Percentiles rank a stretch among this genome's conserved stretches.
Conservation (phyloP, 805 yeast genomes). For the Kregervanrija pseudodelftensis region DNA sequence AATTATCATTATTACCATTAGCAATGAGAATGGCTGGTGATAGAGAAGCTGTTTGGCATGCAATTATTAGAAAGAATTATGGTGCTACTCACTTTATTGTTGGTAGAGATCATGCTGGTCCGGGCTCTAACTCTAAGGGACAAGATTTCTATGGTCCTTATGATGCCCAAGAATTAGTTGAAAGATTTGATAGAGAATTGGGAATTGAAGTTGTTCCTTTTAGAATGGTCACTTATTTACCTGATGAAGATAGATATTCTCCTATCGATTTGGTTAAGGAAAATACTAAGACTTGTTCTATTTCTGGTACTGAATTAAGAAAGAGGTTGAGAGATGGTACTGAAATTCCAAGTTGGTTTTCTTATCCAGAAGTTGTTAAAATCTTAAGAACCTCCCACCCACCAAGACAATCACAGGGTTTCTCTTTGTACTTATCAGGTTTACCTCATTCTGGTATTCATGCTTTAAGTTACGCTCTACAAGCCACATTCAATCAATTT, state of each 20-base stretch:
- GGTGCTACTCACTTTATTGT: slow-evolving; percentile 97
- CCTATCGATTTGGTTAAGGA: slow-evolving; percentile 88
- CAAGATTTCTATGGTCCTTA: slow-evolving; percentile 95
- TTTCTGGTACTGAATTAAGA: slow-evolving; percentile 90
- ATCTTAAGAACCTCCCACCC: slow-evolving; percentile 90
- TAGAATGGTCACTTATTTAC: slow-evolving; percentile 93
- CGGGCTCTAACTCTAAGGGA: slow-evolving; percentile 82
- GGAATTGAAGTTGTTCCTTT: slow-evolving; percentile 90
- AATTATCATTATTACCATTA: slow-evolving; percentile 77
- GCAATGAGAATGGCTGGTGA: slow-evolving; percentile 99
- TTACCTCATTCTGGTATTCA: slow-evolving; percentile 52
- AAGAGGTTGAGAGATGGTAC: slow-evolving; percentile 79
- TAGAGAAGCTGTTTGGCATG: slow-evolving; percentile 98
- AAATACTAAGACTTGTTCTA: slow-evolving; percentile 72
- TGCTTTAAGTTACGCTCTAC: slow-evolving; percentile 73
- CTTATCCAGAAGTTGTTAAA: slow-evolving; percentile 91
- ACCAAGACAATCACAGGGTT: slow-evolving; percentile 85
- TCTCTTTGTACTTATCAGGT: slow-evolving; percentile 63
- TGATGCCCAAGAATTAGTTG: slow-evolving; percentile 90
- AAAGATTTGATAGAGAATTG: slow-evolving; percentile 65
- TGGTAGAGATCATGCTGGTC: slow-evolving; percentile 98
- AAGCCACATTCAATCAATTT: slow-evolving; percentile 84
- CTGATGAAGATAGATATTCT: slow-evolving; percentile 90
- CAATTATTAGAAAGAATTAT: slow-evolving; percentile 89
- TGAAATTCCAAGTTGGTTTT: slow-evolving; percentile 93